phyloP scores from a whole-genome alignment of 306 rosid species.

The Oemleria cerasiformis region DNA sequence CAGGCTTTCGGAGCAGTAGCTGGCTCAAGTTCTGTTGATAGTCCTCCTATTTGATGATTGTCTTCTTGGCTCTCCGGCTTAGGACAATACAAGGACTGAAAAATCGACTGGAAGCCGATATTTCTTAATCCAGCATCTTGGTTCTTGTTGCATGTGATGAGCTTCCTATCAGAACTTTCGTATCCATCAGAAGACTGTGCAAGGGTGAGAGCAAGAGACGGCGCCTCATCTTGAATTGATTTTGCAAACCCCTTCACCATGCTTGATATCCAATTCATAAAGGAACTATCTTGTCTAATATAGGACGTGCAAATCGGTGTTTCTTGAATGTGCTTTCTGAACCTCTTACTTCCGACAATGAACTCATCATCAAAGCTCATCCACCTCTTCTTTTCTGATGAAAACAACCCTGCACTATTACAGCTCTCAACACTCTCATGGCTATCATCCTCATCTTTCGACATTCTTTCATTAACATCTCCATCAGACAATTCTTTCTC shows the following conservation, averaged over 20 bases:
- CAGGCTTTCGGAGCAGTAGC: constrained; percentile 49
- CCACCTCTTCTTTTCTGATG: constrained; percentile 48
- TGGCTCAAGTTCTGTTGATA: constrained; percentile 41
- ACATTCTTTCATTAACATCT: constrained; percentile 34
- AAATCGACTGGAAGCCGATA: constrained; percentile 71
- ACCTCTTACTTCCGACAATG: constrained; percentile 44
- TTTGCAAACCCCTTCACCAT: constrained; percentile 63
- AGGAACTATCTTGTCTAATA: constrained; percentile 61
- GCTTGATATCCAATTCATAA: constrained; percentile 78
- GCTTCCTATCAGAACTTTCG: constrained; percentile 31
- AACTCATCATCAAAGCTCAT: constrained; percentile 52
- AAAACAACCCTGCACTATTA: constrained; percentile 39
- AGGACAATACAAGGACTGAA: constrained; percentile 61
- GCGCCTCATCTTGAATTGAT: constrained; percentile 41
- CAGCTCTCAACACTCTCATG: constrained; percentile 61
- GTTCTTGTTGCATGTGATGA: constrained; percentile 32
- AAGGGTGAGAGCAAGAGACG: constrained; percentile 37
- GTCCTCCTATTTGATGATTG: constrained; percentile 39
- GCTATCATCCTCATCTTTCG: constrained; percentile 45
- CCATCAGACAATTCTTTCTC: constrained; percentile 54
- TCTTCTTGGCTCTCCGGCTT: constrained; percentile 38
- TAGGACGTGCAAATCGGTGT: constrained; percentile 33
- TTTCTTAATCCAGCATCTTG: constrained; percentile 33
- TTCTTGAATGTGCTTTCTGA: constrained; percentile 43
- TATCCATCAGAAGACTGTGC: constrained; percentile 33